phyloP scores from a whole-genome alignment of 139 green algal species.

The Tetratostichococcus sp. region DNA sequence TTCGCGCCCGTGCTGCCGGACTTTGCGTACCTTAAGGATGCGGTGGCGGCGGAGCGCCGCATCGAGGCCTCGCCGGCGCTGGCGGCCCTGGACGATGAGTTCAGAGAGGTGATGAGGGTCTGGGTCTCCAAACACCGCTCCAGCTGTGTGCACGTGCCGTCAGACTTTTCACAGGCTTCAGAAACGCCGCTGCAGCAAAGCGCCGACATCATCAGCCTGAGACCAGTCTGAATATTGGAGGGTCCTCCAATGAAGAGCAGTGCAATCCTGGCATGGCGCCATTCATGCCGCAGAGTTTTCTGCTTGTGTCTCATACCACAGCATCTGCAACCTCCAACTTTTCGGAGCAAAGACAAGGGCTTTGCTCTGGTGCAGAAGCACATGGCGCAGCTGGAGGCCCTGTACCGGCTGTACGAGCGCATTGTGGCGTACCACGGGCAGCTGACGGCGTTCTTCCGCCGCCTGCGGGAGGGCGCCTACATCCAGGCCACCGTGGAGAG shows the following conservation, averaged over 20 bases:
- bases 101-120: conserved; percentile 3
- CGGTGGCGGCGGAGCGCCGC: not conserved
- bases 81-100: conserved; percentile 6
- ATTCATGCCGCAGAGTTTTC: not conserved
- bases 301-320: not conserved
- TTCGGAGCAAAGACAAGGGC: not conserved
- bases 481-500: conserved; percentile 4
- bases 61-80: conserved; percentile 7
- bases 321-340: too few relatives aligned
- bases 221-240: too few relatives aligned
- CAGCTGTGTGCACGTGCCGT: too few relatives aligned
- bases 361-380: not conserved
- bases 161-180: too few relatives aligned
- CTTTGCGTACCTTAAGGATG: conserved; percentile 9
- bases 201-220: too few relatives aligned
- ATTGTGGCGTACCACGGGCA: conserved; percentile 5
- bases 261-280: not conserved
- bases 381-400: not conserved
- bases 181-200: too few relatives aligned
- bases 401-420: conserved; percentile 5
- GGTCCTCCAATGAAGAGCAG: not conserved
- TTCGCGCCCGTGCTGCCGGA: conserved; percentile 9
- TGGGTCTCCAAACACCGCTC: not conserved
- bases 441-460: not conserved
- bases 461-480: not conserved